These are phyloP conservation scores for Sphaerulina populicola DNA, from an alignment of 2,329 filamentous ascomycete genomes.

Conservation along the genomic window DNA sequence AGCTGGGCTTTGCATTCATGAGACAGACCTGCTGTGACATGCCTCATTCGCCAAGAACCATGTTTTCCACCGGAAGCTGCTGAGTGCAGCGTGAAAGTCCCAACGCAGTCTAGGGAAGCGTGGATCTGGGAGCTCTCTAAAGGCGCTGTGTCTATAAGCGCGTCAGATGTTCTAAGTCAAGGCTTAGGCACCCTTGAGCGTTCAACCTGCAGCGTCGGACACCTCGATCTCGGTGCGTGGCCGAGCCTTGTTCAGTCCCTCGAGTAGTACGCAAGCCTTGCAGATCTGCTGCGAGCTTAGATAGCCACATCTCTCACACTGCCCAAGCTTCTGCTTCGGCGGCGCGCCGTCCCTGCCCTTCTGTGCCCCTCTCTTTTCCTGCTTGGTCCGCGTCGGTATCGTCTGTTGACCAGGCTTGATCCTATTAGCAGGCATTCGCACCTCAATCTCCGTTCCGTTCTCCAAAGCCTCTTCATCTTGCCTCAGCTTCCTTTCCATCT, in stretches of 20 bases:
- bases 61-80: no score
- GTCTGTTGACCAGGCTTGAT: slow-evolving; percentile 6
- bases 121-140: no score
- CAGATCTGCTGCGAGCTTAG: slow-evolving; percentile 90
- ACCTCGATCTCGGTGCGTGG: slow-evolving; percentile 38
- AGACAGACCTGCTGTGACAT: no score
- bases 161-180: no score
- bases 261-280: slow-evolving; percentile 84
- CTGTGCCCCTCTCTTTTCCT: slow-evolving; percentile 25
- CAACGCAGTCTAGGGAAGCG: no score
- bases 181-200: neutral
- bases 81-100: no score
- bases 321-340: slow-evolving; percentile 66
- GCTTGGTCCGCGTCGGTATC: slow-evolving; percentile 29
- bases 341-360: slow-evolving; percentile 14
- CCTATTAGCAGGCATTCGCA: slow-evolving; percentile 36
- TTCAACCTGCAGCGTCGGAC: slow-evolving; percentile 10
- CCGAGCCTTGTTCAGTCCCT: slow-evolving; percentile 73
- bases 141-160: no score
- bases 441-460: slow-evolving; percentile 54
- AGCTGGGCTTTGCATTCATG: no score
- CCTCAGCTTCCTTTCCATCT: slow-evolving; percentile 66
- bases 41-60: no score
- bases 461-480: slow-evolving; percentile 53
- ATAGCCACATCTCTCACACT: slow-evolving; percentile 83